phyloP scores from a whole-genome alignment of 2,329 filamentous ascomycete species.

The Drechslera avenae region DNA sequence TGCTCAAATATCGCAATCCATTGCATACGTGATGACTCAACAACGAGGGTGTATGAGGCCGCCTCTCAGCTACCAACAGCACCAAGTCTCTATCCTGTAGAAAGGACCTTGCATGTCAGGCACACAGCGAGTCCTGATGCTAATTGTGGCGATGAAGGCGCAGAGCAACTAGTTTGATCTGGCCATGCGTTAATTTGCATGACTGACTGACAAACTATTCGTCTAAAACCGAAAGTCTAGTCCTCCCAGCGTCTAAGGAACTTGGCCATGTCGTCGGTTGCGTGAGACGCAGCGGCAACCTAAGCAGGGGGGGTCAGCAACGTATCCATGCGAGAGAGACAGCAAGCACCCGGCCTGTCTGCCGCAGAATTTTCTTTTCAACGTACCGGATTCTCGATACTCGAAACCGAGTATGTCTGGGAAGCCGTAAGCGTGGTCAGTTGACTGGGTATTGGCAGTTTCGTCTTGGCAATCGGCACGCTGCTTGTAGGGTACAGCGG shows the following conservation, averaged over 20 bases:
- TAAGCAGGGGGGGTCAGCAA: constrained; percentile 39
- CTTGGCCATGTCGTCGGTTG: constrained; percentile 61
- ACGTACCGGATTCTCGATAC: constrained; percentile 65
- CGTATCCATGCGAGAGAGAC: neutral
- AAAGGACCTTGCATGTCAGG: neutral
- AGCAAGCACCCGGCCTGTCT: neutral
- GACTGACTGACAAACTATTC: neutral
- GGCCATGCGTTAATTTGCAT: neutral
- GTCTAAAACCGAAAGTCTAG: constrained; percentile 36
- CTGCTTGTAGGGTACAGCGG: constrained; percentile 62
- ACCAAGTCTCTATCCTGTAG: neutral
- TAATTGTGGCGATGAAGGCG: neutral
- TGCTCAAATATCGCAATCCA: neutral
- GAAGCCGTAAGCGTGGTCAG: constrained; percentile 59
- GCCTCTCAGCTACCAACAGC: neutral
- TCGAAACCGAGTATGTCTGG: constrained; percentile 57
- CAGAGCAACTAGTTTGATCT: neutral
- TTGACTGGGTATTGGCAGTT: constrained; percentile 51
- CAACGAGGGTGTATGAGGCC: too few species aligned
- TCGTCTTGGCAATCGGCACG: constrained; percentile 58
- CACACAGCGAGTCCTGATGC: neutral
- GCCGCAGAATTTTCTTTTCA: neutral
- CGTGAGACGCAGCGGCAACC: constrained; percentile 60
- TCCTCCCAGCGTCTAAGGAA: constrained; percentile 66
- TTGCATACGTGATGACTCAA: too few species aligned